Evolutionary conservation across 345 rosid genomes (phyloP), one percentile per base, ranked within the genome.

Genomic region (Viola odorata): DNA sequence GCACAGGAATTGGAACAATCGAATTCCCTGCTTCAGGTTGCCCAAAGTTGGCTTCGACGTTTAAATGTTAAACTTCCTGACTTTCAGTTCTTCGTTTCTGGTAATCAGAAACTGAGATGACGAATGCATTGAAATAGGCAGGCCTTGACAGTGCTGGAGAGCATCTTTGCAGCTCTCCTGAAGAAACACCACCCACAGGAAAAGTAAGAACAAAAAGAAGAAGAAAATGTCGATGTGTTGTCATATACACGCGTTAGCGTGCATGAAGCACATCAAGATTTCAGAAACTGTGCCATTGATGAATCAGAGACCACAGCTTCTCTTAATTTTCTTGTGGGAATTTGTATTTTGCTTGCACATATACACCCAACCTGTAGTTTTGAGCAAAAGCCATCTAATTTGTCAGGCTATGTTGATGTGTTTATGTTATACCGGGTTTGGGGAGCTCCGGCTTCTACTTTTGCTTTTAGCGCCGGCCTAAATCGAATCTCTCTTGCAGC

Each of bases 1-100:
- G 52, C 67, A 56, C 60, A 76, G 6, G 89, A 86, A 71, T 48
- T 67, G 64, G 66, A 78, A 63, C 78, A 66, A 69, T 71, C 69
- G 1, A 67, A 60, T 42, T 63, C 64, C 60, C 76, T 82, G 15
- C 55, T 79, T 59, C 77, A 77, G 50, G 72, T 53, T 55, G 87
- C 91, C 47, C 85, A 79, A 12, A 56, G 48, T 45, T 85, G 84
- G 85, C 81, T 85, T 49, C 75, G 60, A 55, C 16, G 5, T 66
- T 60, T 69, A 67, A 72, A 77, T 45, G 85, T 77, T 58, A 64
- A 63, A 53, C 87, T 70, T 71, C 87, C 87, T 4, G 91, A 85
- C 75, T 82, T 73, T 65, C 76, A 65, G 69, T 82, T 82, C 77
- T 81, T 81, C 50, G 57, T 45, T 55, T 82, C 77, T 38, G 83